Base-by-base conservation (phyloP, 306 rosid species). In the Casuarina cunninghamiana region DNA sequence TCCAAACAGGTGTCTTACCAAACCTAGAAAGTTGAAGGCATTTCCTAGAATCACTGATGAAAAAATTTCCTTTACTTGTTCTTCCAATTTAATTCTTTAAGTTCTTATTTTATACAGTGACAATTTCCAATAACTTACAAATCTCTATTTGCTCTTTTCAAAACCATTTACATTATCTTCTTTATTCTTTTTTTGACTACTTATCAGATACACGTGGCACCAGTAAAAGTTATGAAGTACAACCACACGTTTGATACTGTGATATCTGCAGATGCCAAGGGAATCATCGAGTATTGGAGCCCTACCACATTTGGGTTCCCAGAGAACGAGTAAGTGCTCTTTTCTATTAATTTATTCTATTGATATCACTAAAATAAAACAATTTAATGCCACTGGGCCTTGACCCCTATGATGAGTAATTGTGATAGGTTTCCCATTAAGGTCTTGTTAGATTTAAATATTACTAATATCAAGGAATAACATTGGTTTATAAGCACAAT, bases 271-370 rank as follows among this genome's bases (percentile, higher is more conserved):
- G 97, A 93, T 80, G 77, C 71, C 43, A 90, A 86, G 90, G 99
- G 99, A 75, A 83, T 95, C 53, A 83, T 95, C 65, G 97, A 95
- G 78, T 95, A 95, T 65, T 95, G 99, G 99, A 87, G 75, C 79
- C 93, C 97, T 46, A 70, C 69, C 42, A 88, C 94, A 21, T 87
- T 95, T 77, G 90, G 88, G 81, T 93, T 95, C 71, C 99, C 99
- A 3, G 96, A 93, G 85, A 21, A 86, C 63, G 86, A 87, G 99
- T 95, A 91, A 32, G 91, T 83, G 77, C 75, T 78, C 75, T 21
- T 73, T 75, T 74, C 62, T 72, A 16, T 72, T 71, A 62, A 39
- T 10, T 41, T 16, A n/a, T 42, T 61, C 35, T 3, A 15, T 66
- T 8, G 49, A n/a, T 41, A 49, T 38, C 42, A 7, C 50, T 41